phyloP scores from a whole-genome alignment of 1,139 yeast species.

The Yamadazyma dushanensis region DNA sequence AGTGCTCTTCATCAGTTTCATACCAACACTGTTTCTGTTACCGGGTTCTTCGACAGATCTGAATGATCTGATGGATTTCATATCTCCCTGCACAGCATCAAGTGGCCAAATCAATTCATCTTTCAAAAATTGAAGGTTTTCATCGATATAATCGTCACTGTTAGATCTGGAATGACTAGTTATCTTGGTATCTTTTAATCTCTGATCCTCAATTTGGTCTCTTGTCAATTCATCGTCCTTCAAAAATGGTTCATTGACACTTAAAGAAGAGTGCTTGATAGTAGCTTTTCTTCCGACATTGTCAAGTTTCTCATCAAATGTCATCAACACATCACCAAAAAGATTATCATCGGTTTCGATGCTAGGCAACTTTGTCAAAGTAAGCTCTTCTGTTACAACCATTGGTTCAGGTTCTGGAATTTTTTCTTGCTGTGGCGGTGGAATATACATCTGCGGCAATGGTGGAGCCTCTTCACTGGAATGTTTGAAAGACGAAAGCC shows the following conservation, averaged over 20 bases:
- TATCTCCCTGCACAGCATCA: slow-evolving; percentile 17
- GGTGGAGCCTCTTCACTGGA: slow-evolving; percentile 13
- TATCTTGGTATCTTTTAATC: slow-evolving; percentile 27
- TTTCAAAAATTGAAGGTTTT: slow-evolving; percentile 32
- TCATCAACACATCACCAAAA: slow-evolving; percentile 35
- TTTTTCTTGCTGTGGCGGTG: background rate
- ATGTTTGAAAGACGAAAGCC: slow-evolving; percentile 13
- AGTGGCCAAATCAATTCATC: slow-evolving; percentile 35
- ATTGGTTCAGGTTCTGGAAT: slow-evolving; percentile 4
- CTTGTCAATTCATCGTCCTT: slow-evolving; percentile 46
- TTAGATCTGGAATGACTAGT: slow-evolving; percentile 15
- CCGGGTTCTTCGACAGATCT: slow-evolving; percentile 8
- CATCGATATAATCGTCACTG: slow-evolving; percentile 33
- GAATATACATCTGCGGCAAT: slow-evolving; percentile 8
- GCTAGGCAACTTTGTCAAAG: slow-evolving; percentile 28
- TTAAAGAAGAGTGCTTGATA: slow-evolving; percentile 14
- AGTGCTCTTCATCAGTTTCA: slow-evolving; percentile 2
- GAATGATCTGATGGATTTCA: slow-evolving; percentile 14
- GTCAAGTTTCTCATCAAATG: slow-evolving; percentile 28
- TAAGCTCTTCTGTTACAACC: slow-evolving; percentile 18
- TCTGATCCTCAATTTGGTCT: slow-evolving; percentile 45
- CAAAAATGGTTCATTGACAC: slow-evolving; percentile 34
- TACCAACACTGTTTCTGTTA: slow-evolving; percentile 2
- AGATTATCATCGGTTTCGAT: slow-evolving; percentile 33
- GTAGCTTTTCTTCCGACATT: slow-evolving; percentile 19